A percentile compares a stretch with the other conserved stretches of the same genome.
Conservation (phyloP, 805 yeast genomes). For the Pichia phayaonensis region DNA sequence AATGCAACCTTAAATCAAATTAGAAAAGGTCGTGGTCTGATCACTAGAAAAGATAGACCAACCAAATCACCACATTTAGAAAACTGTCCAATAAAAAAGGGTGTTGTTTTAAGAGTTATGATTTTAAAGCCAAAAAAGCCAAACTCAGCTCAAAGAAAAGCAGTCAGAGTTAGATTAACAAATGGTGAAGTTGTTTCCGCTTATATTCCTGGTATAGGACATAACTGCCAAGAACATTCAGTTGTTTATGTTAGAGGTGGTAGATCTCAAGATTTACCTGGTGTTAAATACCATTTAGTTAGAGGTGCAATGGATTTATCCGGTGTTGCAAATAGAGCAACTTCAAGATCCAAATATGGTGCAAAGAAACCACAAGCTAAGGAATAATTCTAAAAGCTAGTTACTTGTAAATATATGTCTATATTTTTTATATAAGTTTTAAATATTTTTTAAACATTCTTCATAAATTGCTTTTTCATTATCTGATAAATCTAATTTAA, state of each 20-base stretch:
- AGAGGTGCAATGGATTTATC: slow-evolving; percentile 91
- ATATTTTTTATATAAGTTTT: not conserved
- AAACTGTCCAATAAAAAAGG: slow-evolving; percentile 79
- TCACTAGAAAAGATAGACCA: slow-evolving; percentile 30
- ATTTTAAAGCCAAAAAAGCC: slow-evolving; percentile 97
- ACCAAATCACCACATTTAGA: slow-evolving; percentile 77
- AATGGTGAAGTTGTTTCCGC: slow-evolving; percentile 88
- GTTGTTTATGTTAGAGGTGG: slow-evolving; percentile 98
- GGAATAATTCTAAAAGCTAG: slow-evolving; percentile 12
- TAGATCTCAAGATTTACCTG: slow-evolving; percentile 95
- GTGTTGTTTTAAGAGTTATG: slow-evolving; percentile 91
- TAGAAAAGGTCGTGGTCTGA: slow-evolving; percentile 52
- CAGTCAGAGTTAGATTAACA: slow-evolving; percentile 86
- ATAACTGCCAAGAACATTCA: slow-evolving; percentile 95
- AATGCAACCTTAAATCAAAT: slow-evolving; percentile 74
- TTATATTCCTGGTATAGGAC: slow-evolving; percentile 98
- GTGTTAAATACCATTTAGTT: slow-evolving; percentile 89
- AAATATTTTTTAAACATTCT: slow-evolving; percentile 29
- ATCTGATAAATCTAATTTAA: slow-evolving; percentile 28
- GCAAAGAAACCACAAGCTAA: slow-evolving; percentile 69
- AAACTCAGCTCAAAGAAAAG: slow-evolving; percentile 95
- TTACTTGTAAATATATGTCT: slow-evolving; percentile 6
- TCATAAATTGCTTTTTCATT: slow-evolving; percentile 36
- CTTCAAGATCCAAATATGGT: slow-evolving; percentile 90
- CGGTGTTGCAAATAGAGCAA: slow-evolving; percentile 88